Conservation (phyloP, 2,329 filamentous ascomycete species). For the Claviceps sp. region DNA sequence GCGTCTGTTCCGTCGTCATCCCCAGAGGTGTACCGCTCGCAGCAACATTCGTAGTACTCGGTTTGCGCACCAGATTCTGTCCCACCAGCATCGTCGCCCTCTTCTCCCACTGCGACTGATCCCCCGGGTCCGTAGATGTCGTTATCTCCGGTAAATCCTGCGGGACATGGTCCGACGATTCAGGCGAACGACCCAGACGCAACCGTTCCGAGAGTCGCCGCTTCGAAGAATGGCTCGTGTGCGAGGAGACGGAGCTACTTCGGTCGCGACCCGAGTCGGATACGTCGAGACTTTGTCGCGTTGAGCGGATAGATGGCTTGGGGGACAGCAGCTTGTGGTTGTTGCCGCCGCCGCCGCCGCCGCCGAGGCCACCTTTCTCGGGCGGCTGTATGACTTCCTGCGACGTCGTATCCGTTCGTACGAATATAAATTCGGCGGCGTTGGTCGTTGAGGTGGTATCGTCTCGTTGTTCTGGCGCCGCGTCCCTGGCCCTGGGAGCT, state of each 20-base stretch:
- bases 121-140: slow-evolving; percentile 28
- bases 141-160: slow-evolving; percentile 65
- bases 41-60: slow-evolving; percentile 20
- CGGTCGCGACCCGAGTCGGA: slow-evolving; percentile 32
- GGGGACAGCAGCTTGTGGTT: slow-evolving; percentile 19
- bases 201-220: slow-evolving; percentile 56
- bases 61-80: slow-evolving; percentile 34
- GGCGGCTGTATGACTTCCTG: slow-evolving; percentile 70
- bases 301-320: slow-evolving; percentile 14
- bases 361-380: slow-evolving; percentile 3
- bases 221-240: slow-evolving; percentile 23
- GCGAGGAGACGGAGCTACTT: slow-evolving; percentile 32
- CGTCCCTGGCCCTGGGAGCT: slow-evolving; percentile 15
- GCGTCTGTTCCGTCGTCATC: too few species aligned
- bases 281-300: slow-evolving; percentile 32
- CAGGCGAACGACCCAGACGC: slow-evolving; percentile 45
- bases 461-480: slow-evolving; percentile 22
- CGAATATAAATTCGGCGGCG: slow-evolving; percentile 50
- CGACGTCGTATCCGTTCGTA: slow-evolving; percentile 69
- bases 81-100: slow-evolving; percentile 78
- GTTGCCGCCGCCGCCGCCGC: slow-evolving; percentile 7
- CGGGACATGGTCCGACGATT: slow-evolving; percentile 62
- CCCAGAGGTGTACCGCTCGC: too few species aligned
- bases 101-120: slow-evolving; percentile 79
- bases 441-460: slow-evolving; percentile 22